These are phyloP conservation scores for Jaapia argillacea DNA, from an alignment of 768 basidiomycete genomes.

Conservation along the genomic window DNA sequence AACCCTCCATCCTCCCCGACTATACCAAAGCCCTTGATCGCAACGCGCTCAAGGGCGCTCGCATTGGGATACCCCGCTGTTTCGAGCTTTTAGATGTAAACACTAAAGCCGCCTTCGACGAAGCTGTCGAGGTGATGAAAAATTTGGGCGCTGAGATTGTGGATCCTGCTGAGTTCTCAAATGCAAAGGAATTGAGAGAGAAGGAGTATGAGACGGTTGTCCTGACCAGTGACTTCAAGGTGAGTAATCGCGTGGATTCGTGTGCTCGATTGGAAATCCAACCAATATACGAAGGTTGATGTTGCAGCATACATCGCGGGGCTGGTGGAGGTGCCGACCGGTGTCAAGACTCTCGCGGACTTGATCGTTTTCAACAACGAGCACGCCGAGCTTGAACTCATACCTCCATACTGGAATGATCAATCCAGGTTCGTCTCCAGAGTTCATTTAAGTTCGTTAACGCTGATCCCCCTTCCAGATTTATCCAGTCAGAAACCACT, in stretches of 20 bases:
- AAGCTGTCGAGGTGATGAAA: constrained; percentile 25
- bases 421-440: constrained; percentile 21
- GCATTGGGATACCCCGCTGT: constrained; percentile 33
- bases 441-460: background rate
- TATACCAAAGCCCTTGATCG: constrained; percentile 41
- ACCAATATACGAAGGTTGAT: constrained; percentile 30
- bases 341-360: constrained; percentile 44
- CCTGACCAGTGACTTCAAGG: constrained; percentile 51
- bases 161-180: constrained; percentile 54
- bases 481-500: constrained; percentile 6
- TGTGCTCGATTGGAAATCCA: background rate
- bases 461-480: background rate
- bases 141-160: constrained; percentile 38
- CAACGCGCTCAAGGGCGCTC: constrained; percentile 33
- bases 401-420: constrained; percentile 21
- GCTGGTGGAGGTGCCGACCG: constrained; percentile 43
- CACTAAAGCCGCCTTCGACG: constrained; percentile 23
- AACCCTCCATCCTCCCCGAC: constrained; percentile 41
- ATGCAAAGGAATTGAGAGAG: constrained; percentile 34
- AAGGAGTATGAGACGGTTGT: constrained; percentile 41
- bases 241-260: constrained; percentile 8
- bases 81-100: constrained; percentile 17
- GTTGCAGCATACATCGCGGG: constrained; percentile 36
- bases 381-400: constrained; percentile 39
- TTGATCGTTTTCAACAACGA: constrained; percentile 47